Evolutionary conservation across 495 filamentous ascomycete species (phyloP), one percentile per base, ranked within the genome.

Genomic region (Penicillium bovifimosum): DNA sequence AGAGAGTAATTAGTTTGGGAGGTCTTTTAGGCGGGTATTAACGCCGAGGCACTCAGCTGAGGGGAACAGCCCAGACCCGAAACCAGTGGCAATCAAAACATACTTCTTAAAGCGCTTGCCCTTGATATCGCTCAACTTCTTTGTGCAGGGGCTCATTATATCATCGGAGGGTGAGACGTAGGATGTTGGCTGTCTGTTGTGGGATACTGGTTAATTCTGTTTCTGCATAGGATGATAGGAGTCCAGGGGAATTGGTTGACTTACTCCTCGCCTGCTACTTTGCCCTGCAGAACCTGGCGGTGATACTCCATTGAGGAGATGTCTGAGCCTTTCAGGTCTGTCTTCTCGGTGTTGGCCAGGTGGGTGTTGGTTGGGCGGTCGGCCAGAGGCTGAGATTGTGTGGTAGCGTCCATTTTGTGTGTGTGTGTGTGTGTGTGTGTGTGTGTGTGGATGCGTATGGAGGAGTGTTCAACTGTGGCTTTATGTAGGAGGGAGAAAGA

Each of bases 101-200:
- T 71, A 76, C 73, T 74, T 76, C 68, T 76, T 76, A 59, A 87
- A 86, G 33, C 86, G 85, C 77, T 91, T 91, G 65, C 81, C 86
- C 75, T 90, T 90, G 65, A 91, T 82, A 41, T 87, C 84, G 46
- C 76, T 86, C 60, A 96, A 71, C 72, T 96, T 96, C 71, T 87
- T 85, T n/a, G 88, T 91, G 69, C 89, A 91, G 13, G 91, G 91
- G 54, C 86, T 90, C 86, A 95, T 86, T 71, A 96, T 89, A 65
- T 82, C 86, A 63, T 96, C 91, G 9, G 88, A 93, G 0, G 91
- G 91, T n/a, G 88, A 93, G 64, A 96, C 75, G 72, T 95, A 96
- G 52, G 79, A 72, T 61, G 82, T 80, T 48, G 82, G 74, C 42
- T 69, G 59, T 18, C 74, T 76, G 38, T 13, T 74, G 41, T 17